These are phyloP conservation scores for Cinchona pubescens DNA, from an alignment of 257 asterid species.

Conservation along the genomic window DNA sequence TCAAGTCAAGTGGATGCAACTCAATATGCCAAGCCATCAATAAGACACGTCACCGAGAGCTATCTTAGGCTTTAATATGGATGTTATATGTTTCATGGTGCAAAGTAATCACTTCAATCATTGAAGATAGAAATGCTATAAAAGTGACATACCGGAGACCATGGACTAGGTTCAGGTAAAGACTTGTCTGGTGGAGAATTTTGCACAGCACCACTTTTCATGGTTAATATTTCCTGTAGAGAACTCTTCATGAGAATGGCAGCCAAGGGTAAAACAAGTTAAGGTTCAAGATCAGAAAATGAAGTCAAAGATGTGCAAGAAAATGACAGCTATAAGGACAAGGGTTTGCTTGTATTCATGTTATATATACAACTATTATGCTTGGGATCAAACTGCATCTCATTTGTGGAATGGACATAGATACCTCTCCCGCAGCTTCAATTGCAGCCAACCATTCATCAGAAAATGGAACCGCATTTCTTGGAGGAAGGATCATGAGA, in stretches of 20 bases:
- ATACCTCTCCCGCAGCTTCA: constrained; percentile 99
- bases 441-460: constrained; percentile 97
- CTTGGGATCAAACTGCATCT: neutral
- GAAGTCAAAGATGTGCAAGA: neutral
- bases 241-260: neutral
- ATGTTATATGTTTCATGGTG: neutral
- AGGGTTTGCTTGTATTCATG: neutral
- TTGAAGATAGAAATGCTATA: constrained; percentile 14
- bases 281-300: neutral
- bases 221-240: constrained; percentile 72
- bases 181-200: constrained; percentile 88
- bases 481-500: constrained; percentile 42
- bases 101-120: neutral
- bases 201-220: constrained; percentile 87
- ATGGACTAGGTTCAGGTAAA: constrained; percentile 85
- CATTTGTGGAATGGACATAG: constrained; percentile 2
- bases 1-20: neutral
- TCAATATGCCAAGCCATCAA: neutral
- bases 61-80: neutral
- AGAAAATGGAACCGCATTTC: constrained; percentile 77
- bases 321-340: too few relatives aligned
- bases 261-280: neutral
- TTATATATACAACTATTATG: neutral
- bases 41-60: neutral
- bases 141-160: constrained; percentile 85